Conservation (phyloP, 352 stramenopile genomes). For the Plasmopara halstedii region DNA sequence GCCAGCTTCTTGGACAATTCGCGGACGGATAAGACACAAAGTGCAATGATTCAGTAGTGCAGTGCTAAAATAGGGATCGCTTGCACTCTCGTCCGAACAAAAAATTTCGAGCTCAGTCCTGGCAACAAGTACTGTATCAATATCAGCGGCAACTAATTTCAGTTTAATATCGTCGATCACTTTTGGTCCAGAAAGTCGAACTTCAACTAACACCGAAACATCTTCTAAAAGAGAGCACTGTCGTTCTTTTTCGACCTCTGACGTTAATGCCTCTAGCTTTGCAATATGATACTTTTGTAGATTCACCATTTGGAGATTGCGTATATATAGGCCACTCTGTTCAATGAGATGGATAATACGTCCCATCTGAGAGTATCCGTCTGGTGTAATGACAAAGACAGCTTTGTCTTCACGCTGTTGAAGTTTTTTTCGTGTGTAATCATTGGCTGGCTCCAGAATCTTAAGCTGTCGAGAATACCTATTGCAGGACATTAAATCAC, state of each 20-base stretch:
- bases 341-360: conserved; percentile 40
- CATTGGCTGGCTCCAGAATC: conserved; percentile 60
- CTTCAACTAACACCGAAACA: conserved; percentile 45
- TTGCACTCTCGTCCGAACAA: neutral
- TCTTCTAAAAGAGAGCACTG: conserved; percentile 27
- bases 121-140: conserved; percentile 17
- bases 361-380: conserved; percentile 42
- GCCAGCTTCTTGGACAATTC: conserved; percentile 49
- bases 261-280: conserved; percentile 9
- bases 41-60: conserved; percentile 61
- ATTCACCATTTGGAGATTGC: conserved; percentile 42
- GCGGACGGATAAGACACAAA: conserved; percentile 49
- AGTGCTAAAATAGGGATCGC: conserved; percentile 26
- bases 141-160: neutral
- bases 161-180: conserved; percentile 3
- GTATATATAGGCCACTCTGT: conserved; percentile 23
- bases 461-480: conserved; percentile 74
- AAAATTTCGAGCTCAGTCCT: conserved; percentile 19
- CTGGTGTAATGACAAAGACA: conserved; percentile 43
- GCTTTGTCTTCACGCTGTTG: conserved; percentile 27
- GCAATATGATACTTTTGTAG: conserved; percentile 31
- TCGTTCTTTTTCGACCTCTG: conserved; percentile 8
- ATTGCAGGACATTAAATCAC: no score
- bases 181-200: conserved; percentile 21
- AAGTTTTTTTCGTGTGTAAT: conserved; percentile 40